Conservation (phyloP, 108 stramenopile species). For the Craspedostauros australis region DNA sequence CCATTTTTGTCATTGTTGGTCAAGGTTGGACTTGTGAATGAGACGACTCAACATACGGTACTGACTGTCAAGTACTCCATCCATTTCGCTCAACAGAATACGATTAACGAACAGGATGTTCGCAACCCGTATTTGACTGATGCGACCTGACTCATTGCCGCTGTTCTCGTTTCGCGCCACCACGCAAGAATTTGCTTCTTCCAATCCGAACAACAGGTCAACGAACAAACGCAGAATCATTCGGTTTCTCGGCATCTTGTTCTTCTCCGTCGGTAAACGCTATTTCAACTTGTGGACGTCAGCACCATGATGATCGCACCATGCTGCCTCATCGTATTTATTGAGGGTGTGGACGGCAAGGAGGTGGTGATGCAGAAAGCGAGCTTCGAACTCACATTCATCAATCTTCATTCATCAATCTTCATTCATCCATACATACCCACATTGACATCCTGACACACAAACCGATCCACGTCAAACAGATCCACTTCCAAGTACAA, state of each 20-base stretch:
- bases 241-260: background rate
- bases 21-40: too few species aligned
- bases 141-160: too few species aligned
- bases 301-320: background rate
- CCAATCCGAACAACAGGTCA: background rate
- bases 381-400: background rate
- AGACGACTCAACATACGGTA: background rate
- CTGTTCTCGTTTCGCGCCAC: too few species aligned
- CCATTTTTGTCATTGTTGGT: too few species aligned
- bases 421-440: background rate
- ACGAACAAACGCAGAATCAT: background rate
- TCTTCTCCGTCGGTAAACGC: background rate
- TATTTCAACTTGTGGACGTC: background rate
- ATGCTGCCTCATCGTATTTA: too few species aligned
- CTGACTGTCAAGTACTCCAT: conserved; percentile 1
- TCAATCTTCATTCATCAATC: background rate
- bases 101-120: background rate
- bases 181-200: too few species aligned
- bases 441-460: too few species aligned
- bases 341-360: too few species aligned
- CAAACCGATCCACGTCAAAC: too few species aligned
- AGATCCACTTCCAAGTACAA: too few species aligned
- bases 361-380: background rate
- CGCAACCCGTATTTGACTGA: conserved; percentile 1
- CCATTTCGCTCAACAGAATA: background rate